These are phyloP conservation scores for Penicillium sp. DNA, from an alignment of 2,329 filamentous ascomycete genomes.

Conservation along the genomic window DNA sequence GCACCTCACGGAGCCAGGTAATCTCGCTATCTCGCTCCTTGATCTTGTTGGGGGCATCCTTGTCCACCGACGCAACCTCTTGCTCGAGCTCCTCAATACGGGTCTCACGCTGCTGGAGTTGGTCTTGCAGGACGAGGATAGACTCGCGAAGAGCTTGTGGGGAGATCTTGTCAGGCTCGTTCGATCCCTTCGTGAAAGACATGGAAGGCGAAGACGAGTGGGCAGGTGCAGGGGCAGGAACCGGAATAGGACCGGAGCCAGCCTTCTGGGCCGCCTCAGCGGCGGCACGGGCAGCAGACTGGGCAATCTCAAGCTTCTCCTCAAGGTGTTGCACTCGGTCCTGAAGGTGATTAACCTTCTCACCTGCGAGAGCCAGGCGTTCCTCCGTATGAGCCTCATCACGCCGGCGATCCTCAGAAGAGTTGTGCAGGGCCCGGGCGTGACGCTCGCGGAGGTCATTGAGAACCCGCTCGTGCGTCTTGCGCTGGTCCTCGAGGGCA, in stretches of 20 bases:
- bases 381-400: constrained; percentile 78
- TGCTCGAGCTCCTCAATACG: constrained; percentile 85
- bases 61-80: constrained; percentile 66
- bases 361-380: constrained; percentile 75
- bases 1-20: constrained; percentile 87
- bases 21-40: constrained; percentile 94
- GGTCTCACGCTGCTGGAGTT: constrained; percentile 89
- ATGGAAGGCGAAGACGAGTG: constrained; percentile 51
- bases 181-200: constrained; percentile 44
- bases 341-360: constrained; percentile 80
- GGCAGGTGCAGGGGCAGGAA: constrained; percentile 34
- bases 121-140: constrained; percentile 93
- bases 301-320: constrained; percentile 86
- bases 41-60: constrained; percentile 76
- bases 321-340: constrained; percentile 83
- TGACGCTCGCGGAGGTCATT: constrained; percentile 76
- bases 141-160: constrained; percentile 93
- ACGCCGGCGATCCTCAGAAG: constrained; percentile 77
- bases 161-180: constrained; percentile 80
- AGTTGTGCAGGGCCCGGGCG: constrained; percentile 69
- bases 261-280: constrained; percentile 69
- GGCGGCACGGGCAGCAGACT: constrained; percentile 80
- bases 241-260: constrained; percentile 35
- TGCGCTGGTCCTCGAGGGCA: constrained; percentile 58
- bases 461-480: constrained; percentile 69